These are phyloP conservation scores for Fusarium circinatum DNA, from an alignment of 2,329 filamentous ascomycete species.

Conservation along the genomic window DNA sequence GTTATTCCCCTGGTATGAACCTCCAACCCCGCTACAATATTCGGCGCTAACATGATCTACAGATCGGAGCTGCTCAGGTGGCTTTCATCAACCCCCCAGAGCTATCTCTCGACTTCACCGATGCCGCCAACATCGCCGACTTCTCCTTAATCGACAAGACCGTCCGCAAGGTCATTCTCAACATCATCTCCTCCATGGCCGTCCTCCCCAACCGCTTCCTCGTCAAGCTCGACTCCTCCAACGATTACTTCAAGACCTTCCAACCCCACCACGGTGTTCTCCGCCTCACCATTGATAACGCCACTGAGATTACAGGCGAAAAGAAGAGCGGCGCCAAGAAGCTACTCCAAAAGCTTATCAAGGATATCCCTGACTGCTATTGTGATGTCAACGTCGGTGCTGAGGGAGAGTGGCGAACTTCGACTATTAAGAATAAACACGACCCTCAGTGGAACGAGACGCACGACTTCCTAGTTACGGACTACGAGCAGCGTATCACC, in stretches of 20 bases:
- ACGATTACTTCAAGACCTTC: constrained; percentile 45
- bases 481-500: constrained; percentile 38
- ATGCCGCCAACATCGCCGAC: constrained; percentile 42
- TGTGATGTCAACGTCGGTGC: constrained; percentile 39
- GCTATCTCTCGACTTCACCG: constrained; percentile 38
- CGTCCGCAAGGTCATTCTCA: constrained; percentile 40
- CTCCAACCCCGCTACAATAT: rapidly evolving
- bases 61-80: constrained; percentile 43
- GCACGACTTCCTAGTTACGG: constrained; percentile 42
- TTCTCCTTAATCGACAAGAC: constrained; percentile 38
- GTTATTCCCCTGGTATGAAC: constrained; percentile 34
- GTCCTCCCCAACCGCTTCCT: constrained; percentile 44
- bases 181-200: constrained; percentile 41
- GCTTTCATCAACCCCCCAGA: constrained; percentile 41
- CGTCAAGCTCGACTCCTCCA: constrained; percentile 40
- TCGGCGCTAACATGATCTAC: background rate
- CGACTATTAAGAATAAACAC: constrained; percentile 41
- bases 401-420: constrained; percentile 40
- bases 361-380: constrained; percentile 41
- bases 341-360: constrained; percentile 36
- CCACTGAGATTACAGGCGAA: constrained; percentile 34
- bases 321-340: constrained; percentile 41
- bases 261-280: constrained; percentile 40
- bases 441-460: constrained; percentile 42
- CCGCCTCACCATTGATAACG: constrained; percentile 37